Evolutionary conservation across 495 filamentous ascomycete genomes (phyloP).

Genomic region (Daldinia grandis): DNA sequence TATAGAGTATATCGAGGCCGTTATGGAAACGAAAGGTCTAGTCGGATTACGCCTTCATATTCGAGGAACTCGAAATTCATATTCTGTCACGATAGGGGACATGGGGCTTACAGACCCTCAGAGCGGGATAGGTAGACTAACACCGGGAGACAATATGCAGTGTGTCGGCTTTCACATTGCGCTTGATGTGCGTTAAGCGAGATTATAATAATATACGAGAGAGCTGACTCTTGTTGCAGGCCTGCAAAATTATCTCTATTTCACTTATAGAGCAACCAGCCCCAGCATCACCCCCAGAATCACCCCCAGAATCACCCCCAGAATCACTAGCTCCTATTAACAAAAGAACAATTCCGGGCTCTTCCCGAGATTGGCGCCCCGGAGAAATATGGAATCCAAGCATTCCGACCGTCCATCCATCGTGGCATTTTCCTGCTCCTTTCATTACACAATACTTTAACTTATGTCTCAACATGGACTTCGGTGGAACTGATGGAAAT

Average conservation of each 20-base stretch:
- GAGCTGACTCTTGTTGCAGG: not conserved
- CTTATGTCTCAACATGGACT: not conserved
- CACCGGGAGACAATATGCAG: not conserved
- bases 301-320: not conserved
- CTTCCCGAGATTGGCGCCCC: not conserved
- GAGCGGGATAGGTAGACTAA: not conserved
- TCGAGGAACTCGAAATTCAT: not conserved
- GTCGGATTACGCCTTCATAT: not conserved
- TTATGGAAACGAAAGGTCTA: not conserved
- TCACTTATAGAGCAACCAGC: not conserved
- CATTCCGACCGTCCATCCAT: not conserved
- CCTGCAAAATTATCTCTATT: not conserved
- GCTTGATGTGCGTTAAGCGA: not conserved
- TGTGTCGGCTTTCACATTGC: not conserved
- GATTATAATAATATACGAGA: not conserved
- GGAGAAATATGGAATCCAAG: not conserved
- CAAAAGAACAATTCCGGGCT: too few species aligned
- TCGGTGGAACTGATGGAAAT: not conserved
- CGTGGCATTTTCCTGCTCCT: not conserved
- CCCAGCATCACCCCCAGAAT: not conserved
- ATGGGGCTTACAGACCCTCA: not conserved
- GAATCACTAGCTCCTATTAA: too few species aligned
- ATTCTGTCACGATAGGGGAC: not conserved
- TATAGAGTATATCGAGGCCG: not conserved
- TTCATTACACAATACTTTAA: not conserved